Evolutionary conservation across 2,329 filamentous ascomycete species (phyloP).

Genomic region (Paramyrothecium roridum): DNA sequence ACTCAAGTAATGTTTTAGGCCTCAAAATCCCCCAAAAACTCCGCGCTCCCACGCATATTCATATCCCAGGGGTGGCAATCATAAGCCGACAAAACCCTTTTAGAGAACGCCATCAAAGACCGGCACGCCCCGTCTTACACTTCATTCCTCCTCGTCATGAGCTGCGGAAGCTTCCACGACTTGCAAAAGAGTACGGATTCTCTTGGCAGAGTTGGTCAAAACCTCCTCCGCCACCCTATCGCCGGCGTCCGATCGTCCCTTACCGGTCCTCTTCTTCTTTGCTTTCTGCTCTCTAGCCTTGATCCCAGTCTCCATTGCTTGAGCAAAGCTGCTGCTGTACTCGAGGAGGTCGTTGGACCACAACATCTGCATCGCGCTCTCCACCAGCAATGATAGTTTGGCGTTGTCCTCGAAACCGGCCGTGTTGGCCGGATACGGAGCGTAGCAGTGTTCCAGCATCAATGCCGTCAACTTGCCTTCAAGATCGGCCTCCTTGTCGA

Average conservation of each 20-base stretch:
- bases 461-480: slow-evolving; percentile 35
- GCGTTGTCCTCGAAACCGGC: slow-evolving; percentile 64
- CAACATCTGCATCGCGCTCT: slow-evolving; percentile 58
- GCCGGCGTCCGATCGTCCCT: slow-evolving; percentile 23
- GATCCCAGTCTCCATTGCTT: slow-evolving; percentile 43
- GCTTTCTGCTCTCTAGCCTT: slow-evolving; percentile 45
- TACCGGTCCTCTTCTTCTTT: slow-evolving; percentile 35
- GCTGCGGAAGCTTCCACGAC: slow-evolving; percentile 20
- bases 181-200: slow-evolving; percentile 37
- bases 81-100: background rate
- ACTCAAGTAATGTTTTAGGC: background rate
- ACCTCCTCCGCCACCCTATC: slow-evolving; percentile 40
- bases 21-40: background rate
- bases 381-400: slow-evolving; percentile 67
- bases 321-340: slow-evolving; percentile 32
- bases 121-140: background rate
- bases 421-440: slow-evolving; percentile 63
- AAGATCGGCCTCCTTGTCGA: slow-evolving; percentile 31
- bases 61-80: background rate
- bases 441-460: slow-evolving; percentile 57
- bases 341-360: slow-evolving; percentile 30
- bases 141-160: slow-evolving; percentile 11
- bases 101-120: background rate
- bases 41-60: background rate
- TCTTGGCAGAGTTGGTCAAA: slow-evolving; percentile 40